A percentile compares a stretch with the other conserved stretches of the same genome.
These are phyloP conservation scores for Cystofilobasidium ferigula DNA, from an alignment of 768 basidiomycete genomes.

Conservation along the genomic window DNA sequence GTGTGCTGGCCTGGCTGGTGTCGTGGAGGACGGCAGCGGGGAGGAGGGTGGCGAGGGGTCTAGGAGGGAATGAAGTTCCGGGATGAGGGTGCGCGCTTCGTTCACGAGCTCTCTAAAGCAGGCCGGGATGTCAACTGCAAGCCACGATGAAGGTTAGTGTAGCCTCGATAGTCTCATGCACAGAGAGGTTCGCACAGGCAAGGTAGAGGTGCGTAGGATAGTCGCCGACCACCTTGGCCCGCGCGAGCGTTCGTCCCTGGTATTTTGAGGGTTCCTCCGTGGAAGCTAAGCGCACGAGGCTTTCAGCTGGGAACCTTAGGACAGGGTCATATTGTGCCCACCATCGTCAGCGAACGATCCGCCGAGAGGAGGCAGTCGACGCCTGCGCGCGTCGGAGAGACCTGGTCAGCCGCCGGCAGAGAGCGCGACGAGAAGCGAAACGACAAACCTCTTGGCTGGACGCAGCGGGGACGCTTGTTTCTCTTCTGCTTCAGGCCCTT, in stretches of 20 bases:
- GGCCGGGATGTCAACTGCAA: not conserved
- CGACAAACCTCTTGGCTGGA: not conserved
- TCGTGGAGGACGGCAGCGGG: not conserved
- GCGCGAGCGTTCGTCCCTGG: constrained; percentile 1
- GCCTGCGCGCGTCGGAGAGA: not conserved
- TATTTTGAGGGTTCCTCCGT: not conserved
- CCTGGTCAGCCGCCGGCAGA: not conserved
- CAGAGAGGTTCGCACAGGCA: not conserved
- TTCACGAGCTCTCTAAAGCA: not conserved
- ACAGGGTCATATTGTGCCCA: not conserved
- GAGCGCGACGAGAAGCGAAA: not conserved
- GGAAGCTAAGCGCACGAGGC: not conserved
- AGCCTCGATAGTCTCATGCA: not conserved
- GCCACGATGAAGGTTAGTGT: not conserved
- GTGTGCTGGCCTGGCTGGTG: not conserved
- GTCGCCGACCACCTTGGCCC: not conserved
- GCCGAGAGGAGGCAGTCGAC: not conserved
- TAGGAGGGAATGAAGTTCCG: constrained; percentile 15
- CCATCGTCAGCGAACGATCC: not conserved
- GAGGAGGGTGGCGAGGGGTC: not conserved
- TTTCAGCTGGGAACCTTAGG: too few relatives aligned
- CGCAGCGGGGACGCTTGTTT: not conserved
- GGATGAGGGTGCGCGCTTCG: not conserved
- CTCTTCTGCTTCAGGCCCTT: not conserved
- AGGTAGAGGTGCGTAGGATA: not conserved